Percentiles rank a stretch among this genome's conserved stretches.
Conservation (phyloP, 2,329 filamentous ascomycete species). For the Capronia americana region DNA sequence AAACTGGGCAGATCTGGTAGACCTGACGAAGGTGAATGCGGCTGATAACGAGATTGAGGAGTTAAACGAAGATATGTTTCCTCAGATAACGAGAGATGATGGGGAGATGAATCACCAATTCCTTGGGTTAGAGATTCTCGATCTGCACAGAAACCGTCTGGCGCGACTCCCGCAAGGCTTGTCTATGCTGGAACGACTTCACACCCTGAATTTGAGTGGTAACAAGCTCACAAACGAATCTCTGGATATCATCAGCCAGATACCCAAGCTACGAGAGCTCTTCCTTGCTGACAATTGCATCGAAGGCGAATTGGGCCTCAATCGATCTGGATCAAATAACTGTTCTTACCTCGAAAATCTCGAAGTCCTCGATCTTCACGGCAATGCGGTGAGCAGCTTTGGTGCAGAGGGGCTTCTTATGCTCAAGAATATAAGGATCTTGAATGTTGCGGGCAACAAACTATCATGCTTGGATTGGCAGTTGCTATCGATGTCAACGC, state of each 20-base stretch:
- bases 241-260: conserved; percentile 75
- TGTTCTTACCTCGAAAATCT: conserved; percentile 64
- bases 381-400: conserved; percentile 76
- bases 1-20: conserved; percentile 90
- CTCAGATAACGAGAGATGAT: conserved; percentile 71
- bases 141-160: conserved; percentile 85
- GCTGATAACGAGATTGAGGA: conserved; percentile 86
- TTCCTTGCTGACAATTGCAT: conserved; percentile 80
- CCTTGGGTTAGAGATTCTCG: conserved; percentile 77
- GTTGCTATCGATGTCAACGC: conserved; percentile 23
- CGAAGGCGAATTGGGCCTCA: conserved; percentile 68
- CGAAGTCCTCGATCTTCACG: conserved; percentile 80
- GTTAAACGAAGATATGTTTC: conserved; percentile 77
- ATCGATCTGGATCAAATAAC: conserved; percentile 57
- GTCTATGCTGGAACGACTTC: conserved; percentile 73
- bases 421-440: conserved; percentile 70
- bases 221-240: conserved; percentile 78
- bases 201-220: conserved; percentile 81
- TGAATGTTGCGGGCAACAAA: conserved; percentile 81
- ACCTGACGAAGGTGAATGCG: conserved; percentile 80
- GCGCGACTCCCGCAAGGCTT: conserved; percentile 76
- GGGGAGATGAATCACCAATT: conserved; percentile 80
- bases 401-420: conserved; percentile 67
- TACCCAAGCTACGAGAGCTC: conserved; percentile 75
- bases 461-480: conserved; percentile 68